These are phyloP conservation scores for Telfairia occidentalis DNA, from an alignment of 331 rosid species.

Conservation along the genomic window DNA sequence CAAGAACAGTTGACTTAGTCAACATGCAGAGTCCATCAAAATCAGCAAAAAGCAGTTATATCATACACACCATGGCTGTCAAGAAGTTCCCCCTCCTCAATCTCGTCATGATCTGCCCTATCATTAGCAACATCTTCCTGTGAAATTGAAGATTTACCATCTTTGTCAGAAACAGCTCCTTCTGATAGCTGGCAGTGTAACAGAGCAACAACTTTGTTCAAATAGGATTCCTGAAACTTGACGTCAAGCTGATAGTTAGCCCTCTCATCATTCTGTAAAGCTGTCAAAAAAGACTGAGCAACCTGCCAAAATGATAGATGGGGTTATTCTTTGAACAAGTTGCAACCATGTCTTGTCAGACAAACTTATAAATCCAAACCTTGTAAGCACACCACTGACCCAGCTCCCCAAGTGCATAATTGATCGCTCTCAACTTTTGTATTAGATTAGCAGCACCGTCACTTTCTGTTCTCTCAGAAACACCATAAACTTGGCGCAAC, in stretches of 20 bases:
- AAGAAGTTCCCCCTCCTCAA: slow-evolving; percentile 99
- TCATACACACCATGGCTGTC: slow-evolving; percentile 76
- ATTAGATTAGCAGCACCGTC: slow-evolving; percentile 96
- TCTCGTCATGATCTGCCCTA: slow-evolving; percentile 45
- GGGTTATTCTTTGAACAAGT: slow-evolving; percentile 5
- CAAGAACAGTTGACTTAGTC: background rate
- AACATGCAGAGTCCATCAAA: background rate
- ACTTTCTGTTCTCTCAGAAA: slow-evolving; percentile 95
- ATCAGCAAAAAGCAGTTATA: background rate
- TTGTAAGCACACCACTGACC: slow-evolving; percentile 98
- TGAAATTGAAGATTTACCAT: slow-evolving; percentile 26
- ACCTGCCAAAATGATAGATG: slow-evolving; percentile 43
- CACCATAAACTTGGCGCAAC: slow-evolving; percentile 95
- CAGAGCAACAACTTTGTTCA: slow-evolving; percentile 67
- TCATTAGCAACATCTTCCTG: slow-evolving; percentile 23
- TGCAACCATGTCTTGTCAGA: slow-evolving; percentile 12
- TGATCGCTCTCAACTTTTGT: slow-evolving; percentile 93
- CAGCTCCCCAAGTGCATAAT: slow-evolving; percentile 94
- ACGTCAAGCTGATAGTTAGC: slow-evolving; percentile 97
- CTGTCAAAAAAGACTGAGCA: slow-evolving; percentile 83
- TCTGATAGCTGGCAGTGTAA: slow-evolving; percentile 84
- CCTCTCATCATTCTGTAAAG: slow-evolving; percentile 97
- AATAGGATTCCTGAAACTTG: slow-evolving; percentile 90
- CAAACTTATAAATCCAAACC: slow-evolving; percentile 29
- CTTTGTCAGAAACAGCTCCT: slow-evolving; percentile 74